A percentile compares a stretch with the other conserved stretches of the same genome.
These are phyloP conservation scores for Epipyxis sp. DNA, from an alignment of 108 stramenopile species.

Conservation along the genomic window DNA sequence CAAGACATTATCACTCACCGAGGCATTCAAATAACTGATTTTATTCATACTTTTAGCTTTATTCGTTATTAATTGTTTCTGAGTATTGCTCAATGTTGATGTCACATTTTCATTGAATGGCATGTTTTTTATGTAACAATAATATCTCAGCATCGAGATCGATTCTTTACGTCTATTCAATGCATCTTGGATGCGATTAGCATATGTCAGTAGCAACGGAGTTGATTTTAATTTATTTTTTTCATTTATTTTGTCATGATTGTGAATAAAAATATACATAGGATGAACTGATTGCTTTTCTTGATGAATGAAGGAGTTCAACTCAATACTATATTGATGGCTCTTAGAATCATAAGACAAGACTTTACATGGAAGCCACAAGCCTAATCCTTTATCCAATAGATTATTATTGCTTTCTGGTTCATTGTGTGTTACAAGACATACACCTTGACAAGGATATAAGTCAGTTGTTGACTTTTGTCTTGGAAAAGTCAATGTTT, in stretches of 20 bases:
- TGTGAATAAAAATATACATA: too few species aligned
- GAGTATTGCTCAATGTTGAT: constrained; percentile 34
- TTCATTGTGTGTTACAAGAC: constrained; percentile 73
- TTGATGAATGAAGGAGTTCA: background rate
- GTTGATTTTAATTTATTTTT: constrained; percentile 35
- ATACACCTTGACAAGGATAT: too few species aligned
- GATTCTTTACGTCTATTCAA: constrained; percentile 20
- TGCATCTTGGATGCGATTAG: constrained; percentile 35
- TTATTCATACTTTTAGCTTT: background rate
- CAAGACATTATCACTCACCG: background rate
- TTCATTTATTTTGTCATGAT: too few species aligned
- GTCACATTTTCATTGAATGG: constrained; percentile 36
- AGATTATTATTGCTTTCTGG: constrained; percentile 1
- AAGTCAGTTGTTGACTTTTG: too few species aligned
- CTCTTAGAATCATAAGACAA: background rate
- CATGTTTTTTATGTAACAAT: constrained; percentile 45
- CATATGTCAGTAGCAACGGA: too few species aligned
- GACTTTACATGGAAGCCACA: background rate
- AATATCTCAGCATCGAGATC: constrained; percentile 32
- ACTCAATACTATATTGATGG: background rate
- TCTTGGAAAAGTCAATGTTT: too few species aligned
- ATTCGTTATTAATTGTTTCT: constrained; percentile 27
- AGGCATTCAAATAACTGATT: background rate
- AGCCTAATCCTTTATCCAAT: background rate
- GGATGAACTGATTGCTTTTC: background rate